phyloP scores from a whole-genome alignment of 257 asterid species.

The Lantana camara region DNA sequence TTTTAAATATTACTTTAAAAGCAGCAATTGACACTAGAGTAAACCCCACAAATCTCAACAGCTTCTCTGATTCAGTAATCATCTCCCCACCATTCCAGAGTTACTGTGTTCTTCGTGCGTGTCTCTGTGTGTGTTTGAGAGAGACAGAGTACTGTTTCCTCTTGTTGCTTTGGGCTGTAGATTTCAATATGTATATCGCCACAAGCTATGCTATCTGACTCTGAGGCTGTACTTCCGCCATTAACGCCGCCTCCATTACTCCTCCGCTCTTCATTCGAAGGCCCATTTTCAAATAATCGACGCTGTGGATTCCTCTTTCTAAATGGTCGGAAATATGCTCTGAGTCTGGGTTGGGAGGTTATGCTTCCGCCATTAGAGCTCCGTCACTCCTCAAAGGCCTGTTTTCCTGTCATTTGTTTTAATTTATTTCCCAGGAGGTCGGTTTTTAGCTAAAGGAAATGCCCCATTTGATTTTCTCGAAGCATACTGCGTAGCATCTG shows the following conservation, averaged over 20 bases:
- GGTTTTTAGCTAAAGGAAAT: background rate
- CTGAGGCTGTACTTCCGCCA: slow-evolving; percentile 22
- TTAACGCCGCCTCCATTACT: slow-evolving; percentile 45
- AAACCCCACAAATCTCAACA: slow-evolving; percentile 63
- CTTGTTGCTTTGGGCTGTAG: slow-evolving; percentile 31
- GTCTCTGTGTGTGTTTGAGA: slow-evolving; percentile 7
- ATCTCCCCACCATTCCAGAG: slow-evolving; percentile 19
- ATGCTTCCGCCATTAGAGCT: too few relatives aligned
- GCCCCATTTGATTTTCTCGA: slow-evolving; percentile 8
- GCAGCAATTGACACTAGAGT: too few relatives aligned
- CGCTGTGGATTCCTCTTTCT: too few relatives aligned
- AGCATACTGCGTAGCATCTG: background rate
- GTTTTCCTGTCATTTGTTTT: too few relatives aligned
- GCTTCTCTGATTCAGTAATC: slow-evolving; percentile 35
- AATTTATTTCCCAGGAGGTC: background rate
- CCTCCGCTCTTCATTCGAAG: slow-evolving; percentile 30
- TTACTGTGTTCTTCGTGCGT: background rate
- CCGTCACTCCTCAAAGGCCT: too few relatives aligned
- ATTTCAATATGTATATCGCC: slow-evolving; percentile 1
- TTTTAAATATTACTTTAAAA: too few relatives aligned
- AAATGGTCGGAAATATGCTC: too few relatives aligned
- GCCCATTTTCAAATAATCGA: slow-evolving; percentile 20
- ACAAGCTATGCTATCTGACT: slow-evolving; percentile 4
- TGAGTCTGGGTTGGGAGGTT: too few relatives aligned
- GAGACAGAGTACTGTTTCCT: slow-evolving; percentile 16